Conservation (phyloP, 2,329 filamentous ascomycete species). For the Pseudocercospora vitis region DNA sequence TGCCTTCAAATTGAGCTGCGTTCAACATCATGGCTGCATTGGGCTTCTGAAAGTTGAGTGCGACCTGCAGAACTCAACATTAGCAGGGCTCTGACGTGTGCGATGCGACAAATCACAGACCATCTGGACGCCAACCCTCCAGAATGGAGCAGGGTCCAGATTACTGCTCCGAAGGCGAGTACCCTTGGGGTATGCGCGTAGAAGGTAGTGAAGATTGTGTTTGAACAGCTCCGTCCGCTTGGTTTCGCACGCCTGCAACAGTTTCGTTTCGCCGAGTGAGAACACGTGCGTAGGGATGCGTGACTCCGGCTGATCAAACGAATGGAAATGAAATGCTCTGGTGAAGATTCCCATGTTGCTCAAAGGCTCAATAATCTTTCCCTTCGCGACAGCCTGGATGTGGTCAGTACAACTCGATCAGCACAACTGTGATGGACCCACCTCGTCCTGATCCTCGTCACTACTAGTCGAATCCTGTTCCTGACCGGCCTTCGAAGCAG, state of each 20-base stretch:
- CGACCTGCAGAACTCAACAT: slow-evolving; percentile 58
- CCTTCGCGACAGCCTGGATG: slow-evolving; percentile 44
- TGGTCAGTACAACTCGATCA: neutral
- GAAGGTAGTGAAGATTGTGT: slow-evolving; percentile 78
- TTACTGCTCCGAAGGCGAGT: slow-evolving; percentile 82
- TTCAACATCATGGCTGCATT: slow-evolving; percentile 97
- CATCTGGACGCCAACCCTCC: slow-evolving; percentile 85
- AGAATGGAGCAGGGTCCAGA: slow-evolving; percentile 78
- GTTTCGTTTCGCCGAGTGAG: slow-evolving; percentile 61
- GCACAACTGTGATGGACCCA: neutral
- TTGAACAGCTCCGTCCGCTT: slow-evolving; percentile 64
- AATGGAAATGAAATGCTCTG: slow-evolving; percentile 76
- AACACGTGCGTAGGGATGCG: slow-evolving; percentile 63
- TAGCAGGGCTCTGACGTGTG: neutral
- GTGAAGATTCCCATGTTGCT: slow-evolving; percentile 81
- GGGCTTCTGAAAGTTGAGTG: slow-evolving; percentile 89
- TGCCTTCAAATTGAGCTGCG: slow-evolving; percentile 82
- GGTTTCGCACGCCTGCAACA: slow-evolving; percentile 65
- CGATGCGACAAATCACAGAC: slow-evolving; percentile 13
- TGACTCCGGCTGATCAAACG: slow-evolving; percentile 64
- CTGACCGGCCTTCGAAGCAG: slow-evolving; percentile 18
- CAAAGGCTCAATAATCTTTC: slow-evolving; percentile 68
- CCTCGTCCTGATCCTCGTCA: slow-evolving; percentile 36
- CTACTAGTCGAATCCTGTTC: slow-evolving; percentile 39
- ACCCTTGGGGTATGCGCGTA: slow-evolving; percentile 86